A percentile compares a stretch with the other conserved stretches of the same genome.
Conservation (phyloP, 202 grass and related monocot genomes). For the Schoenoplectus triqueter region DNA sequence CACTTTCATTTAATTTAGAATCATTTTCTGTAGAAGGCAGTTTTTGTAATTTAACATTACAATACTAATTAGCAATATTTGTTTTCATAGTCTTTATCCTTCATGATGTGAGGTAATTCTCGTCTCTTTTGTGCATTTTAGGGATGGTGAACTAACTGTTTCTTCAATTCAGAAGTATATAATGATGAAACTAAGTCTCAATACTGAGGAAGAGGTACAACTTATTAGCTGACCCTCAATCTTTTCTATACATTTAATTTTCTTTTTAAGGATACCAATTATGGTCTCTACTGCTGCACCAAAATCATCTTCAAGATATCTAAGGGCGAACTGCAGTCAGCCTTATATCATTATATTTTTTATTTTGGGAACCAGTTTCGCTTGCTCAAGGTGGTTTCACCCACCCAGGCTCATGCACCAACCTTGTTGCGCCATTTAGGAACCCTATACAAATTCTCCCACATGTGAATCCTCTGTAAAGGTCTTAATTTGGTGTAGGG, state of each 20-base stretch:
- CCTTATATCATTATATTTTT: conserved; percentile 1
- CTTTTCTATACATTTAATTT: conserved; percentile 28
- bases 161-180: conserved; percentile 82
- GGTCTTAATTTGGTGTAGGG: not conserved
- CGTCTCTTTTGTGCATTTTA: conserved; percentile 43
- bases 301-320: conserved; percentile 24
- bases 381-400: not conserved
- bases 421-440: not conserved
- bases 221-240: conserved; percentile 23
- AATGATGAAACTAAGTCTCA: conserved; percentile 62
- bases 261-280: not conserved
- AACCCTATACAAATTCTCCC: conserved; percentile 6
- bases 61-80: conserved; percentile 12
- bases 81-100: conserved; percentile 18
- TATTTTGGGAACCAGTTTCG: not conserved
- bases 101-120: not conserved
- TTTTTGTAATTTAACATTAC: not conserved
- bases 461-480: not conserved
- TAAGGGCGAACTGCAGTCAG: not conserved
- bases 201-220: conserved; percentile 76
- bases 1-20: conserved; percentile 7
- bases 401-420: not conserved
- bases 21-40: not conserved
- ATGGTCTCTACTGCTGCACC: not conserved
- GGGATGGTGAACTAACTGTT: conserved; percentile 57